These are phyloP conservation scores for Dioscorea alata DNA, from an alignment of 106 monocot species.

Conservation along the genomic window DNA sequence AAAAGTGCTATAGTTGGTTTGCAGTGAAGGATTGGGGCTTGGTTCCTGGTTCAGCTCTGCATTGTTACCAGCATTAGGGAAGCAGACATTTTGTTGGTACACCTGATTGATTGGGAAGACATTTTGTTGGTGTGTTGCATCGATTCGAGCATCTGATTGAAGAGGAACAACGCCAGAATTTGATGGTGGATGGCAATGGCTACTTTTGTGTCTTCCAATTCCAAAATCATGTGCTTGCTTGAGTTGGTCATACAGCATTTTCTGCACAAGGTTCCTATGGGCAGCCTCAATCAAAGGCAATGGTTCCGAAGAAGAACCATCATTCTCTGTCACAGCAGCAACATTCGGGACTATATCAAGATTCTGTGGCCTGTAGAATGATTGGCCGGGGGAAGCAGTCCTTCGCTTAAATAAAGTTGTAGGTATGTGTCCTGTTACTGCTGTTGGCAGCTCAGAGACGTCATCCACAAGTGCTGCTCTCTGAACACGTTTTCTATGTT, in stretches of 20 bases:
- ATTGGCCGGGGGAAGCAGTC: neutral
- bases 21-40: too few species aligned
- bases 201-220: too few species aligned
- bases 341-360: neutral
- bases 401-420: neutral
- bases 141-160: too few species aligned
- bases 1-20: too few species aligned
- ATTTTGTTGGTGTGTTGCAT: too few species aligned
- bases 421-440: neutral
- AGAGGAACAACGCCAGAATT: too few species aligned
- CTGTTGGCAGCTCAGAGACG: neutral
- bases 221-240: too few species aligned
- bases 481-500: neutral
- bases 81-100: too few species aligned
- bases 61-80: too few species aligned
- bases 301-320: neutral
- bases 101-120: too few species aligned
- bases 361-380: neutral
- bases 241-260: neutral
- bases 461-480: neutral
- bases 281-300: neutral
- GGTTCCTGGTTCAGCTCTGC: too few species aligned
- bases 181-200: too few species aligned
- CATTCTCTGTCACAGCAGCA: neutral
- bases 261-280: neutral